Percentiles rank a stretch among this genome's conserved stretches.
phyloP scores from a whole-genome alignment of 345 rosid species.

The Euphorbia tirucalli region DNA sequence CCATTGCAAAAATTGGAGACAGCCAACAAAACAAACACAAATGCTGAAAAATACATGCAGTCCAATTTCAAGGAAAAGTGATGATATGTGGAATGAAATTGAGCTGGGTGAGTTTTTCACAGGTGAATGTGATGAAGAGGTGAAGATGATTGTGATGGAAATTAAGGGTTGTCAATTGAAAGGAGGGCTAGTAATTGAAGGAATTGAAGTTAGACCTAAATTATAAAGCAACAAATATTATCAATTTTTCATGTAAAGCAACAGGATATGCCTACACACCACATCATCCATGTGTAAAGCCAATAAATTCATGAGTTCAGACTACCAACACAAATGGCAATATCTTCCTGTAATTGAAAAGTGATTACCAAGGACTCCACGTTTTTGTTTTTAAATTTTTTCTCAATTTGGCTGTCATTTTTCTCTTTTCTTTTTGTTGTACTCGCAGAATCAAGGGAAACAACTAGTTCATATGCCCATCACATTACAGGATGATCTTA shows the following conservation, averaged over 20 bases:
- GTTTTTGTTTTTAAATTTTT: neutral
- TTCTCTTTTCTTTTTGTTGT: neutral
- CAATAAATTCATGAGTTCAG: neutral
- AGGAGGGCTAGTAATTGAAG: slow-evolving; percentile 21
- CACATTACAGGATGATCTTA: neutral
- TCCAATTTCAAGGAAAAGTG: slow-evolving; percentile 12
- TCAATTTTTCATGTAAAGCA: no score
- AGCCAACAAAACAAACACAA: neutral
- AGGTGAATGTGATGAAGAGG: slow-evolving; percentile 12
- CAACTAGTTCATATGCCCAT: neutral
- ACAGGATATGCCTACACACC: no score
- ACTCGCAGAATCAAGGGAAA: neutral
- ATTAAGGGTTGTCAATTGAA: slow-evolving; percentile 19
- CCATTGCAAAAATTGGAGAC: neutral
- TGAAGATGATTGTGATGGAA: slow-evolving; percentile 25
- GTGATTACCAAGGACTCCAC: neutral
- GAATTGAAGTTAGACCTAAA: slow-evolving; percentile 28
- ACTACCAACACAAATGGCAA: neutral
- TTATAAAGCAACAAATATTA: neutral
- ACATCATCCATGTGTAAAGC: no score
- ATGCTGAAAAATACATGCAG: neutral
- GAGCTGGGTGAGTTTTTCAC: slow-evolving; percentile 22
- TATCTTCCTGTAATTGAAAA: neutral
- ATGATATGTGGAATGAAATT: slow-evolving; percentile 24
- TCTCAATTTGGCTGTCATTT: no score